A percentile compares a stretch with the other conserved stretches of the same genome.
These are phyloP conservation scores for Solanum pimpinellifolium DNA, from an alignment of 257 asterid species.

Conservation along the genomic window DNA sequence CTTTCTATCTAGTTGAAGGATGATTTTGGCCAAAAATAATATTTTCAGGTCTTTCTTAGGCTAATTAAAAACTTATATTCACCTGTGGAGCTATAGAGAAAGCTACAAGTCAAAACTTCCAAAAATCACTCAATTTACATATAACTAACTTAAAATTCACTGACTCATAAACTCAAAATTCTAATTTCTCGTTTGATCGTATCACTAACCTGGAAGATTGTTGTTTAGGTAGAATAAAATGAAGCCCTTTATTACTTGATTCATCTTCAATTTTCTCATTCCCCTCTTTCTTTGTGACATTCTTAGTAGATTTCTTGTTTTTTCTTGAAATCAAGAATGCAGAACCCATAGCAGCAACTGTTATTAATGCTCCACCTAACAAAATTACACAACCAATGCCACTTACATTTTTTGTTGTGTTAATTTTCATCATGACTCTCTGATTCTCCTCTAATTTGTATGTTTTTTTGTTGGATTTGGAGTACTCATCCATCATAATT, in stretches of 20 bases:
- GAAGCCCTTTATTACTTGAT: conserved; percentile 2
- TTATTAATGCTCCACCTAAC: conserved; percentile 58
- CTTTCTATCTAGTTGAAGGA: too few relatives aligned
- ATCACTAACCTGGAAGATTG: background rate
- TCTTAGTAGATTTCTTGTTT: conserved; percentile 19
- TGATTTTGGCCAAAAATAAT: background rate
- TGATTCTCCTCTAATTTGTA: background rate
- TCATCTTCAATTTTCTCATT: conserved; percentile 5
- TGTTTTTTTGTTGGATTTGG: background rate
- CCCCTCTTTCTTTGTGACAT: background rate
- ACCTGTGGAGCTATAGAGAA: background rate
- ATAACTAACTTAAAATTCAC: background rate
- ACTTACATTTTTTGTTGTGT: conserved; percentile 17
- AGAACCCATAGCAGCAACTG: conserved; percentile 44
- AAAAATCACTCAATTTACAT: background rate
- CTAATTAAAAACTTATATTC: background rate
- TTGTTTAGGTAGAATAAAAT: background rate
- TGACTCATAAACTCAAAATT: background rate
- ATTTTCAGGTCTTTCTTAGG: background rate
- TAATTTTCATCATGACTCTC: conserved; percentile 14
- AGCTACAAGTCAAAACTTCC: background rate
- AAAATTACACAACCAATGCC: conserved; percentile 39
- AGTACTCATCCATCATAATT: background rate
- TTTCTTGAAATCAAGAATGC: conserved; percentile 10
- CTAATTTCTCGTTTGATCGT: background rate